Conservation (phyloP, 306 rosid species). For the Aeschynomene evenia region DNA sequence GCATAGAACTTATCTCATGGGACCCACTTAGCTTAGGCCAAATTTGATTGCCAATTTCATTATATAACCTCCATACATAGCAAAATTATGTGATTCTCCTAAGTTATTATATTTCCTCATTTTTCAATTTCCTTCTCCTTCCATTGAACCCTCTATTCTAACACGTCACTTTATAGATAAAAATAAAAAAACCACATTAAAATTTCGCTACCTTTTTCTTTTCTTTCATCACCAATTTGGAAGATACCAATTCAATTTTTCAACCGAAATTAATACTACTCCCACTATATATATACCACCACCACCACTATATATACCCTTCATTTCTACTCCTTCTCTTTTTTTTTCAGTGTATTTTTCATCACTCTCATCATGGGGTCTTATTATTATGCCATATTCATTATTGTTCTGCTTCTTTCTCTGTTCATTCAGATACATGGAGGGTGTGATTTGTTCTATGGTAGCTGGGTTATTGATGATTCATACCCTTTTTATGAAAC, state of each 20-base stretch:
- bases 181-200: neutral
- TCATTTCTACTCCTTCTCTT: neutral
- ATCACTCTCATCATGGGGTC: constrained; percentile 35
- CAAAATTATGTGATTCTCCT: neutral
- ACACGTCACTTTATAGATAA: neutral
- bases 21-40: neutral
- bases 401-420: constrained; percentile 7
- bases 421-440: constrained; percentile 21
- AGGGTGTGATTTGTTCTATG: constrained; percentile 51
- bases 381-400: constrained; percentile 5
- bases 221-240: neutral
- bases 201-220: neutral
- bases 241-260: neutral
- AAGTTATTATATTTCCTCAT: neutral
- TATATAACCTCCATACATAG: neutral
- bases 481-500: constrained; percentile 61
- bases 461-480: constrained; percentile 61
- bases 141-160: neutral
- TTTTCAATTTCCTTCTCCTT: neutral
- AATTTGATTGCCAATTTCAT: neutral
- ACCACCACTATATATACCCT: too few relatives aligned
- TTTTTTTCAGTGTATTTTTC: neutral
- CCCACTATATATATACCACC: too few relatives aligned
- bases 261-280: too few relatives aligned
- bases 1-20: neutral